Percentiles rank a stretch among this genome's conserved stretches.
Evolutionary conservation across 352 stramenopile genomes (phyloP).

Genomic region (Pythium dissimile): DNA sequence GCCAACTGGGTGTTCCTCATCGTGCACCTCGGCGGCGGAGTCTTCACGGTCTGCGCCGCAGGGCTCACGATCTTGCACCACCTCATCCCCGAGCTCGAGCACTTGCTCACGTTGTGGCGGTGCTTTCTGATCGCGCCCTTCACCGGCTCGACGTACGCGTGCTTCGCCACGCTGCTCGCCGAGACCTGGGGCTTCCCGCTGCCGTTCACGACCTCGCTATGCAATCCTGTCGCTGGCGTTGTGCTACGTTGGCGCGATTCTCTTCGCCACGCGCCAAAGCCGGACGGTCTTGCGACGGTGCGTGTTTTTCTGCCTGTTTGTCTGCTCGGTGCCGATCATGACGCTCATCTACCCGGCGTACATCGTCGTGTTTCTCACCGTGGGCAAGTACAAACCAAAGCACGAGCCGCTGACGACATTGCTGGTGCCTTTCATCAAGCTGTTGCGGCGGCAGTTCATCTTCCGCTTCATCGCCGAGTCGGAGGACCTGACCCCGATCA

Average conservation of each 20-base stretch:
- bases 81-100: neutral
- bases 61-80: neutral
- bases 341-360: slow-evolving; percentile 2
- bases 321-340: neutral
- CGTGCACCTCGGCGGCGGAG: too few relatives aligned
- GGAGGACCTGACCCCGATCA: slow-evolving; percentile 28
- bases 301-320: neutral
- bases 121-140: neutral
- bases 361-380: neutral
- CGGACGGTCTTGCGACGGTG: neutral
- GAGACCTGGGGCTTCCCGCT: neutral
- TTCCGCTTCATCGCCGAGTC: neutral
- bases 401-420: neutral
- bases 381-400: neutral
- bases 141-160: neutral
- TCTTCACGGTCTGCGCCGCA: too few relatives aligned
- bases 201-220: neutral
- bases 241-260: neutral
- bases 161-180: neutral
- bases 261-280: neutral
- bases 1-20: neutral
- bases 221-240: neutral
- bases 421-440: neutral
- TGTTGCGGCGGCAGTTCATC: neutral
- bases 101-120: neutral